phyloP scores from a whole-genome alignment of 2,329 filamentous ascomycete species.

The Penicillium brevicompactum region DNA sequence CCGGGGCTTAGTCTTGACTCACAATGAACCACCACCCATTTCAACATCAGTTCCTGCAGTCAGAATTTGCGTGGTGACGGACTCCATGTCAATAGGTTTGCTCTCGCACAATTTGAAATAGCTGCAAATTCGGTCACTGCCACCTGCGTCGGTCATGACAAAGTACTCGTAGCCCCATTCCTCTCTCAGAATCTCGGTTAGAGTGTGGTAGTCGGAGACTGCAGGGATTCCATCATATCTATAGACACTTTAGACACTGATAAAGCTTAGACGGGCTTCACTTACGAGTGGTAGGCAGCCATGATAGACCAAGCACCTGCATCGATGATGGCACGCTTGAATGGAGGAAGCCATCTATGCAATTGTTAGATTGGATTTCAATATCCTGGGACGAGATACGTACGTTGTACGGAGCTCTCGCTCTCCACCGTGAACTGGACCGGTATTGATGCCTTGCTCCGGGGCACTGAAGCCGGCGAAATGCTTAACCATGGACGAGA shows the following conservation, averaged over 20 bases:
- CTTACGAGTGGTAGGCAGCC: conserved; percentile 68
- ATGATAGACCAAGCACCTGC: conserved; percentile 69
- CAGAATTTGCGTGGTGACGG: conserved; percentile 64
- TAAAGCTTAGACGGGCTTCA: background rate
- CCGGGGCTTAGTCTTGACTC: conserved; percentile 10
- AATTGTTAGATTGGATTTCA: background rate
- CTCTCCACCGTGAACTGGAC: conserved; percentile 59
- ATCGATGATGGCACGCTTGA: conserved; percentile 72
- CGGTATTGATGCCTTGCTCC: conserved; percentile 73
- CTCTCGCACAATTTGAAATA: conserved; percentile 65
- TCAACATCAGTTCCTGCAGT: conserved; percentile 72
- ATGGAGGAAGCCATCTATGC: conserved; percentile 54
- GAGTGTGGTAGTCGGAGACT: conserved; percentile 64
- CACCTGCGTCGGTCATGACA: conserved; percentile 67
- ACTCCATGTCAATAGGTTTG: conserved; percentile 64
- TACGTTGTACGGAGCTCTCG: conserved; percentile 58
- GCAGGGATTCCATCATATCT: conserved; percentile 70
- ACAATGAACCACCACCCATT: conserved; percentile 74
- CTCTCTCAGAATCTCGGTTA: conserved; percentile 68
- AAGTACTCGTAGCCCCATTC: conserved; percentile 76
- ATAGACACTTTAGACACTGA: background rate
- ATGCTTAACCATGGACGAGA: conserved; percentile 74
- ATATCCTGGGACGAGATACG: conserved; percentile 35
- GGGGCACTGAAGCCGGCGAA: conserved; percentile 70
- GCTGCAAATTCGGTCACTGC: conserved; percentile 67